Evolutionary conservation across 768 basidiomycete genomes (phyloP), one percentile per base, ranked within the genome.

Genomic region (Phylloporus rhodoxanthus): DNA sequence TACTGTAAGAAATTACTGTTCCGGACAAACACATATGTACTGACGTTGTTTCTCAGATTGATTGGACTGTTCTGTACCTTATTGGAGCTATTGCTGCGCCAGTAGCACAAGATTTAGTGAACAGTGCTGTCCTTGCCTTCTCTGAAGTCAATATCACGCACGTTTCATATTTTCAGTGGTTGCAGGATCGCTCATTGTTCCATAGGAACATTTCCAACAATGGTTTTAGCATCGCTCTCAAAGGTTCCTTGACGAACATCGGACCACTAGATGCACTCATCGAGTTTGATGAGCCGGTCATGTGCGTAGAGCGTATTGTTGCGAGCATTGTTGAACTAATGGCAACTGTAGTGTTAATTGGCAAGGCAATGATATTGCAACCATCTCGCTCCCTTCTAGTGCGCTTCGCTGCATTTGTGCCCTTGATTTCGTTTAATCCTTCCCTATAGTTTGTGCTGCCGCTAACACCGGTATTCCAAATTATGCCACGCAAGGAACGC

Each of bases 191-290:
- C 82, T 38, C 67, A 83, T 25, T 70, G 74, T 2, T 74, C 52
- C 65, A 70, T 53, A 80, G 77, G 32, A 75, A 79, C 51, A 73
- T 82, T 17, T 68, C 79, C 4, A 67, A 87, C 39, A 70, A 73
- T 2, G 85, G 85, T 2, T 87, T 87, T 57, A 76, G 82, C 60
- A 64, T 87, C 21, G 64, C 76, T 2, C 68, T 88, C 5, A 71
- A 69, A 19, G 84, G 83, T 13, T 79, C 82, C 11, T 60, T 85
- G 46, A 81, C 79, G 1, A 78, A 81, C 43, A 64, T 76, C 6
- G 85, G 85, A 0, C 84, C 85, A 19, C 71, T 88, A 44, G 85
- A 87, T 66, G 84, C 83, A 3, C 57, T 74, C 41, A 86, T 88
- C 43, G 75, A 76, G 13, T 88, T 87, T 59, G 68, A 71, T 13